Evolutionary conservation across 1,284 basidiomycete species (phyloP).

Genomic region (Phellinidium pouzarii): DNA sequence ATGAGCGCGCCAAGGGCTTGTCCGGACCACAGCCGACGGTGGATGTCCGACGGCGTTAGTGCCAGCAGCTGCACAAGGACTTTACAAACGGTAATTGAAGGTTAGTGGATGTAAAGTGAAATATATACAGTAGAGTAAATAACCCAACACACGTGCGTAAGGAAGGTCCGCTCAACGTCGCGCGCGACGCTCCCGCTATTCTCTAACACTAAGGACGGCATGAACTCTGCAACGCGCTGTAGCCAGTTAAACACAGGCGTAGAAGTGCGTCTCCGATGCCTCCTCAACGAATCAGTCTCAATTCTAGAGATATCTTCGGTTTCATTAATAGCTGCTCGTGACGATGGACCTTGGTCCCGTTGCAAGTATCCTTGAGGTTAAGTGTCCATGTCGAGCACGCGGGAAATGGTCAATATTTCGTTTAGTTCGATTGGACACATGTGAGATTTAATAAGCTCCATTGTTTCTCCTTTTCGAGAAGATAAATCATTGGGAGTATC

Average conservation of each 20-base stretch:
- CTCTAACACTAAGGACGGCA: constrained; percentile 30
- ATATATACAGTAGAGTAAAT: constrained; percentile 27
- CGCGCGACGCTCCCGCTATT: constrained; percentile 41
- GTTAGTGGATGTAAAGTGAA: background rate
- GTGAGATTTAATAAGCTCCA: background rate
- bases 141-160: constrained; percentile 44
- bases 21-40: background rate
- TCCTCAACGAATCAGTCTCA: background rate
- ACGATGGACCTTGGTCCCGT: background rate
- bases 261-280: background rate
- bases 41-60: background rate
- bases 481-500: background rate
- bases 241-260: background rate
- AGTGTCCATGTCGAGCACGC: background rate
- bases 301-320: background rate
- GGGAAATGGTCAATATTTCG: background rate
- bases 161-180: constrained; percentile 43
- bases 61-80: constrained; percentile 12
- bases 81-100: background rate
- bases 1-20: constrained; percentile 4
- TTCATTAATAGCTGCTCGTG: background rate
- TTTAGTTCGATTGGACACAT: background rate
- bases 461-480: background rate
- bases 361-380: background rate
- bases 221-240: constrained; percentile 11